Conservation (phyloP, 2,329 filamentous ascomycete species). For the Apiospora aurea region DNA sequence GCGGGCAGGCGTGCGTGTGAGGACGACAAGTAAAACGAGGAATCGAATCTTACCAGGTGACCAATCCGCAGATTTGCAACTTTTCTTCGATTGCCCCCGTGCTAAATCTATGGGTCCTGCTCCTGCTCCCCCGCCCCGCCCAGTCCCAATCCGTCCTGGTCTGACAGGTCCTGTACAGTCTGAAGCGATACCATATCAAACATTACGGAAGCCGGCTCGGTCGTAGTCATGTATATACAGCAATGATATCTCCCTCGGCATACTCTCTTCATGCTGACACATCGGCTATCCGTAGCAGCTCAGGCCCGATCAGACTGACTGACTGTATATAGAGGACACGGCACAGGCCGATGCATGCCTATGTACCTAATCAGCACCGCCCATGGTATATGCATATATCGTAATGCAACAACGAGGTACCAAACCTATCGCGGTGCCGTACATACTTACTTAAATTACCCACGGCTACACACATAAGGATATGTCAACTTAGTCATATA, state of each 20-base stretch:
- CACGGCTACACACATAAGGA: too few relatives aligned
- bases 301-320: not conserved
- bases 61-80: conserved; percentile 16
- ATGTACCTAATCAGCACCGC: not conserved
- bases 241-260: not conserved
- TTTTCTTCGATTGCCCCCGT: conserved; percentile 18
- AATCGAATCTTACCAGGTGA: conserved; percentile 10
- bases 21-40: conserved; percentile 20
- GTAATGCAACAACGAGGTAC: not conserved
- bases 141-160: conserved; percentile 1
- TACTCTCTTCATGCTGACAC: not conserved
- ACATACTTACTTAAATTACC: too few relatives aligned
- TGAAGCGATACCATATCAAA: not conserved
- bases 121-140: not conserved
- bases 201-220: not conserved
- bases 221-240: too few relatives aligned
- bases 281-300: not conserved
- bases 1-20: conserved; percentile 22
- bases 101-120: conserved; percentile 6
- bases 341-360: not conserved
- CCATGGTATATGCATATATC: not conserved
- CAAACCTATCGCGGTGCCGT: too few relatives aligned
- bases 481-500: too few relatives aligned
- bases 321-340: not conserved
- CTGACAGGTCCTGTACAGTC: not conserved